Evolutionary conservation across 768 basidiomycete genomes (phyloP).

Genomic region (Termitomyces sp.): DNA sequence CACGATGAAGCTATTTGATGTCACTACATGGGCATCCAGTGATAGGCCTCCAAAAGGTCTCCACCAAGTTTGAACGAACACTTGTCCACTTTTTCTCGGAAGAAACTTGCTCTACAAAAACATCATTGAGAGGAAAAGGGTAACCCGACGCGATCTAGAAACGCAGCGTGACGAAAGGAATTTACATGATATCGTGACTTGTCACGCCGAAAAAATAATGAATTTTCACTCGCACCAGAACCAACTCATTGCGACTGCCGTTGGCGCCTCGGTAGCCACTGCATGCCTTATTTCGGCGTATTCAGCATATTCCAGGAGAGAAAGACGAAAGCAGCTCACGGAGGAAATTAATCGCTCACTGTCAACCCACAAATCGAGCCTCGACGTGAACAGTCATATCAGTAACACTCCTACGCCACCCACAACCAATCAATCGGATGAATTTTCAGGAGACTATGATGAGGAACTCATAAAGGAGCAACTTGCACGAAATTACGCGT

Average conservation of each 20-base stretch:
- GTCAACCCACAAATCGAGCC: constrained; percentile 26
- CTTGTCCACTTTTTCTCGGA: neutral
- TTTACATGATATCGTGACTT: constrained; percentile 6
- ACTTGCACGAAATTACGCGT: constrained; percentile 90
- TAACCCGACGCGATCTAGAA: neutral
- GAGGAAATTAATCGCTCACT: constrained; percentile 58
- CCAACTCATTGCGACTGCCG: constrained; percentile 66
- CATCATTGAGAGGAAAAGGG: neutral
- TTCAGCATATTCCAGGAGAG: constrained; percentile 43
- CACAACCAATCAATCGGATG: constrained; percentile 7
- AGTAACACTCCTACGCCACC: constrained; percentile 11
- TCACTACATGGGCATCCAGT: too few species aligned
- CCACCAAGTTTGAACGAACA: too few species aligned
- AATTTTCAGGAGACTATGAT: constrained; percentile 42
- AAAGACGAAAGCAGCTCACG: constrained; percentile 53
- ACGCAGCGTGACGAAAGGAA: neutral
- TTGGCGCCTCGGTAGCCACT: constrained; percentile 62
- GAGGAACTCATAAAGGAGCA: constrained; percentile 87
- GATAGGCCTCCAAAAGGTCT: neutral
- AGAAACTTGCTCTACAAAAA: too few species aligned
- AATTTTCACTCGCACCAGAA: constrained; percentile 46
- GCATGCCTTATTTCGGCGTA: constrained; percentile 61
- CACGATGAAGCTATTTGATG: too few species aligned
- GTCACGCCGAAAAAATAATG: constrained; percentile 16
- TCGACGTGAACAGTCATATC: constrained; percentile 13